phyloP scores from a whole-genome alignment of 768 basidiomycete genomes.

The Mycena filopes region DNA sequence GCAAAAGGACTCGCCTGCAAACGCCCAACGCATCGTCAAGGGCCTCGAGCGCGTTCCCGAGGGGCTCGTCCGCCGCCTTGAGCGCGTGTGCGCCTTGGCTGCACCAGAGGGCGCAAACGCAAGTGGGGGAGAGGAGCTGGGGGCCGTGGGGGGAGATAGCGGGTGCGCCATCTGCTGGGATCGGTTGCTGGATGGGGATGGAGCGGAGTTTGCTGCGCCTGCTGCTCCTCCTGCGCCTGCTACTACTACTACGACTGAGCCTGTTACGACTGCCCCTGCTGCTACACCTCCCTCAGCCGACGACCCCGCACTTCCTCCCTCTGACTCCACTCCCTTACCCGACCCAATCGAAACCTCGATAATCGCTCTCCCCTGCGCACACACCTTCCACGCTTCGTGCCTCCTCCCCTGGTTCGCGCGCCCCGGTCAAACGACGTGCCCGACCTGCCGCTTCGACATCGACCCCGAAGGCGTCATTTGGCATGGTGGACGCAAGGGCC shows the following conservation, averaged over 20 bases:
- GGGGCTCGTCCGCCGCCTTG: conserved; percentile 73
- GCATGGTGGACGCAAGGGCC: conserved; percentile 27
- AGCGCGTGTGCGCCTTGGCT: conserved; percentile 57
- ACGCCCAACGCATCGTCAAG: conserved; percentile 70
- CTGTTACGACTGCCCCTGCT: conserved; percentile 6
- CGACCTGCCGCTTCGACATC: conserved; percentile 85
- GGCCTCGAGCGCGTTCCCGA: conserved; percentile 74
- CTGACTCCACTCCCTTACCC: conserved; percentile 15
- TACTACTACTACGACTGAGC: not conserved
- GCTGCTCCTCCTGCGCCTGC: not conserved
- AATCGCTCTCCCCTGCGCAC: conserved; percentile 80
- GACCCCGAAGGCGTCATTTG: conserved; percentile 74
- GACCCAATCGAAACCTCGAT: conserved; percentile 47
- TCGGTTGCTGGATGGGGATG: conserved; percentile 60
- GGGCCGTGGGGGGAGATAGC: conserved; percentile 47
- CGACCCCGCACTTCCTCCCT: conserved; percentile 23
- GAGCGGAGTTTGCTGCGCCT: conserved; percentile 40
- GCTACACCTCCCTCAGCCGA: conserved; percentile 38
- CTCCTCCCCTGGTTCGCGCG: conserved; percentile 86
- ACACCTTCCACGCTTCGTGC: conserved; percentile 84
- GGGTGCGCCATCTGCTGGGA: conserved; percentile 87
- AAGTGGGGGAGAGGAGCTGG: conserved; percentile 39
- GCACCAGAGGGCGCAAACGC: no score
- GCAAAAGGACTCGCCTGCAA: conserved; percentile 70
- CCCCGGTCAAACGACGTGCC: conserved; percentile 83